Conservation (phyloP, 1,284 basidiomycete genomes). For the Trichosporon sp. region DNA sequence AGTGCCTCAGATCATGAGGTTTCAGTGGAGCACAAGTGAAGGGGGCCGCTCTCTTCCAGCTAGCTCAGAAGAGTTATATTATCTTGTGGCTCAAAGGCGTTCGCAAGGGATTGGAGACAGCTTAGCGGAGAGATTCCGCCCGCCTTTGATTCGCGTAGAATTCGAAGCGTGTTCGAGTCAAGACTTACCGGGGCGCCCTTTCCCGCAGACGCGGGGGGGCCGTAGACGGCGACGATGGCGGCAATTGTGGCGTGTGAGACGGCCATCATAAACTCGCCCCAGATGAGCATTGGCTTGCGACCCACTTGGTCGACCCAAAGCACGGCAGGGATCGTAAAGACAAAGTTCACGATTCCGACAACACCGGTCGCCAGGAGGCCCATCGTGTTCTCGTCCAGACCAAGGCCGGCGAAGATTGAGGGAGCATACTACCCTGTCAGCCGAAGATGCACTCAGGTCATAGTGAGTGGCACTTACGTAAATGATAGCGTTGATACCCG, state of each 20-base stretch:
- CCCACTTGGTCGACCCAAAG: slow-evolving; percentile 45
- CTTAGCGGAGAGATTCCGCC: too few species aligned
- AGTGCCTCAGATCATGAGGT: too few species aligned
- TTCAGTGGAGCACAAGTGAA: too few species aligned
- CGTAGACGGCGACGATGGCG: slow-evolving; percentile 30
- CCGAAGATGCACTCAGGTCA: too few species aligned
- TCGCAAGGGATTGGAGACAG: too few species aligned
- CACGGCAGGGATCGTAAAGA: slow-evolving; percentile 45
- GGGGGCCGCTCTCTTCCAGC: too few species aligned
- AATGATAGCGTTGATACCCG: slow-evolving; percentile 38
- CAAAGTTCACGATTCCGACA: slow-evolving; percentile 62
- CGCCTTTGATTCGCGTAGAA: too few species aligned
- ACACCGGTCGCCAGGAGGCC: slow-evolving; percentile 71
- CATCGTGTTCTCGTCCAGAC: slow-evolving; percentile 50
- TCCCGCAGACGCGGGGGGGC: neutral
- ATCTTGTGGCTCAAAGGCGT: too few species aligned
- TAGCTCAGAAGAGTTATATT: too few species aligned
- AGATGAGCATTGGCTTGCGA: slow-evolving; percentile 40
- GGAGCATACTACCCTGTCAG: neutral
- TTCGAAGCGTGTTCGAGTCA: too few species aligned
- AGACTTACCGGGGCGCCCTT: neutral
- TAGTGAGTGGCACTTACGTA: slow-evolving; percentile 11
- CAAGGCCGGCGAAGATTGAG: slow-evolving; percentile 17
- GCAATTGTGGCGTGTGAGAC: slow-evolving; percentile 43
- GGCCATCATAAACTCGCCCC: slow-evolving; percentile 43